Evolutionary conservation across 306 rosid species (phyloP).

Genomic region (Crotalaria pallida): DNA sequence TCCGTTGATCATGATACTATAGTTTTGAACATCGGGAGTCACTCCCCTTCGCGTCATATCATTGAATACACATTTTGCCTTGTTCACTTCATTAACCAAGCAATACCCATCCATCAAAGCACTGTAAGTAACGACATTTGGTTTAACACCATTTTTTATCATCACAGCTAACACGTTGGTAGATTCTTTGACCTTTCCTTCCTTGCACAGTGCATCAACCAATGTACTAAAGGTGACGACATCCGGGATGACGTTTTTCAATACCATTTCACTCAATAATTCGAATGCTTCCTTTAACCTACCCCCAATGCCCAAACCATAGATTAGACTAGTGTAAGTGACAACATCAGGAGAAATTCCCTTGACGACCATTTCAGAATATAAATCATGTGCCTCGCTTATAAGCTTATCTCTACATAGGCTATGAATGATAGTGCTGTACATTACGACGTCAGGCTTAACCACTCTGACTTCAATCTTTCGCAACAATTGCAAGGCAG

Average conservation of each 20-base stretch:
- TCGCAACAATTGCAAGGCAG: no score
- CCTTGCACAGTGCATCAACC: no score
- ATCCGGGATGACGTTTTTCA: not conserved
- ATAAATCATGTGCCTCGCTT: not conserved
- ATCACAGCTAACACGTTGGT: no score
- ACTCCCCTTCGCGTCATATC: not conserved
- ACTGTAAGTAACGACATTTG: not conserved
- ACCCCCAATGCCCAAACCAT: not conserved
- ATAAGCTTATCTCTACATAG: not conserved
- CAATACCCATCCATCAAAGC: constrained; percentile 21
- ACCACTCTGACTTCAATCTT: no score
- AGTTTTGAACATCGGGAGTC: not conserved
- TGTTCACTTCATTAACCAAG: not conserved
- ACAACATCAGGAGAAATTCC: not conserved
- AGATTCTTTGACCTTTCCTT: no score
- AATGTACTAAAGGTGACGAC: not conserved
- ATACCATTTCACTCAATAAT: not conserved
- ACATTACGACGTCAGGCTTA: no score
- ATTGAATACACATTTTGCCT: constrained; percentile 2
- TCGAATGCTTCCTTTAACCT: not conserved
- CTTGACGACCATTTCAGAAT: not conserved
- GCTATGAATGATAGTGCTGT: not conserved
- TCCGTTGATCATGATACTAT: not conserved
- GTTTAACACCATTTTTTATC: not conserved
- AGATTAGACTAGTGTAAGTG: not conserved